Percentiles rank a stretch among this genome's conserved stretches.
These are phyloP conservation scores for Evansstolkia leycettana DNA, from an alignment of 495 filamentous ascomycete species.

Conservation along the genomic window DNA sequence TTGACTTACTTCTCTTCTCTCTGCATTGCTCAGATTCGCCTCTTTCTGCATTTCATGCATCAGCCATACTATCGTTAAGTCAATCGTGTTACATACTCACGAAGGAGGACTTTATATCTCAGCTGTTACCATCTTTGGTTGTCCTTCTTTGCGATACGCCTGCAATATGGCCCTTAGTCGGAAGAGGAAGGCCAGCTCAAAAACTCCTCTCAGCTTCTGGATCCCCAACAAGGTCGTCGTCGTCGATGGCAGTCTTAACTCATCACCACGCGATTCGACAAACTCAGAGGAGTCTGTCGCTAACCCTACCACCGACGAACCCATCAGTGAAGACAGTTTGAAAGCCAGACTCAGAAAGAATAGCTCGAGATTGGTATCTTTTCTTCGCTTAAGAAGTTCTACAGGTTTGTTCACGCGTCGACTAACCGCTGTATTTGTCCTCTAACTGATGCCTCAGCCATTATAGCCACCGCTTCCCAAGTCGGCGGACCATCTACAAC, in stretches of 20 bases:
- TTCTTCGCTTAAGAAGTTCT: constrained; percentile 17
- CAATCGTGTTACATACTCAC: background rate
- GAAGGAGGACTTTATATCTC: background rate
- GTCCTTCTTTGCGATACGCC: background rate
- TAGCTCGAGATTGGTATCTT: constrained; percentile 27
- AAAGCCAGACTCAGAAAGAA: constrained; percentile 17
- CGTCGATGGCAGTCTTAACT: constrained; percentile 4
- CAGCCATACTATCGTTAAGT: background rate
- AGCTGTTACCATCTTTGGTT: background rate
- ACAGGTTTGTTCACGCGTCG: background rate
- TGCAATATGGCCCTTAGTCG: constrained; percentile 10
- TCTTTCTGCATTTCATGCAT: background rate
- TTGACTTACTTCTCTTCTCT: too few relatives aligned
- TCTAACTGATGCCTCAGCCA: too few relatives aligned
- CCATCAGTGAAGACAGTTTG: constrained; percentile 6
- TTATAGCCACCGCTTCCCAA: background rate
- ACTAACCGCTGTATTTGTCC: too few relatives aligned
- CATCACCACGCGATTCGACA: constrained; percentile 10
- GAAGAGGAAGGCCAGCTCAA: constrained; percentile 7
- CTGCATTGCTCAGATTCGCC: background rate
- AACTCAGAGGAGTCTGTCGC: constrained; percentile 16
- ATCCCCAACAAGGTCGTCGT: constrained; percentile 8
- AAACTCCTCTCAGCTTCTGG: constrained; percentile 14
- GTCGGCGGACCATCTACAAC: background rate
- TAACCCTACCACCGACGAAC: constrained; percentile 2